phyloP scores from a whole-genome alignment of 2,329 filamentous ascomycete species.

The Capronia americana region DNA sequence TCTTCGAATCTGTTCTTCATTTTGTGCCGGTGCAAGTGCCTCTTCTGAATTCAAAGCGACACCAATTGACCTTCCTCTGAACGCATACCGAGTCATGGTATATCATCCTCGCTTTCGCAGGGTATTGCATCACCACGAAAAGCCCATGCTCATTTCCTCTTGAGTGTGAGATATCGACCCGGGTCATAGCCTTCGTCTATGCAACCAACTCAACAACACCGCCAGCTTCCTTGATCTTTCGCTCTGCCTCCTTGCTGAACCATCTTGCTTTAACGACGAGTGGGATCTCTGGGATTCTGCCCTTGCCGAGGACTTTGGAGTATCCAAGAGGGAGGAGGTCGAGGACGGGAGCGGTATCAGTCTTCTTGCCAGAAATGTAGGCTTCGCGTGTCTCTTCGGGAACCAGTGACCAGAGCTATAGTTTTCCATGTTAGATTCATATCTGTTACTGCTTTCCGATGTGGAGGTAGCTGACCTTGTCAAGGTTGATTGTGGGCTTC shows the following conservation, averaged over 20 bases:
- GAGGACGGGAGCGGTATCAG: constrained; percentile 94
- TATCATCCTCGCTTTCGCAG: constrained; percentile 1
- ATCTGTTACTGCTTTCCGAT: not conserved
- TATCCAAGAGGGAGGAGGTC: constrained; percentile 97
- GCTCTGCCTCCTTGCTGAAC: constrained; percentile 94
- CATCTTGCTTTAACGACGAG: constrained; percentile 94
- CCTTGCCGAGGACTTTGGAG: constrained; percentile 99
- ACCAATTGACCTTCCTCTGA: constrained; percentile 8
- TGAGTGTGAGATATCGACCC: constrained; percentile 8
- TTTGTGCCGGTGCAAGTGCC: constrained; percentile 7
- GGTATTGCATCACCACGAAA: constrained; percentile 3
- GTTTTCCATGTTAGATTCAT: constrained; percentile 20
- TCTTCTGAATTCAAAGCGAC: constrained; percentile 2
- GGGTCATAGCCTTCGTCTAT: constrained; percentile 58
- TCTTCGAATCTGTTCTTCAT: not conserved
- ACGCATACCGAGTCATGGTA: constrained; percentile 8
- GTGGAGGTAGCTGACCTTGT: constrained; percentile 76
- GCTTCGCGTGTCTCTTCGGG: constrained; percentile 90
- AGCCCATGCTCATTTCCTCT: not conserved
- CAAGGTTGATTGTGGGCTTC: constrained; percentile 98
- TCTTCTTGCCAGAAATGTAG: constrained; percentile 81
- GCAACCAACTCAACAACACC: constrained; percentile 95
- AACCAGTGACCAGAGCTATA: constrained; percentile 91
- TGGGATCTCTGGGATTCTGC: constrained; percentile 89
- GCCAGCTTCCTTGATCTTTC: constrained; percentile 98